Evolutionary conservation across 1,284 basidiomycete species (phyloP).

Genomic region (Trametes pubescens): DNA sequence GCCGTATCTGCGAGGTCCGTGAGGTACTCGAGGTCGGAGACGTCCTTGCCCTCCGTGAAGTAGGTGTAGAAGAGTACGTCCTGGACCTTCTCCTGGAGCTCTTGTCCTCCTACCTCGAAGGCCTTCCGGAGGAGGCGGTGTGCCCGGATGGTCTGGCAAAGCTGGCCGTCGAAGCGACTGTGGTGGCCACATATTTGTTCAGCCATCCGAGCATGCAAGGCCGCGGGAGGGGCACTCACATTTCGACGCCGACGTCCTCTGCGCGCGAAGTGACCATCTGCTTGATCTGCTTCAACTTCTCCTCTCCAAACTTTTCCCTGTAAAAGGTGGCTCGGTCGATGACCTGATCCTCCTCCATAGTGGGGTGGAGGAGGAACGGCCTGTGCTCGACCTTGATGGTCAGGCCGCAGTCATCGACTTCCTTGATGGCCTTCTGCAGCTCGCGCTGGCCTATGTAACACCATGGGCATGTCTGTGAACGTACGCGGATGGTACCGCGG

Average conservation of each 20-base stretch:
- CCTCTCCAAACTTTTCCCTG: slow-evolving; percentile 63
- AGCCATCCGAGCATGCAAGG: background rate
- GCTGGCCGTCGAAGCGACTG: slow-evolving; percentile 62
- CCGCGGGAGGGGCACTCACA: slow-evolving; percentile 53
- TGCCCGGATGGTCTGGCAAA: slow-evolving; percentile 71
- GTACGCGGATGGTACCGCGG: background rate
- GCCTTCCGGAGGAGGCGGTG: slow-evolving; percentile 82
- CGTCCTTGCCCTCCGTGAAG: slow-evolving; percentile 72
- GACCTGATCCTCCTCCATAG: slow-evolving; percentile 53
- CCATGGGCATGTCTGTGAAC: slow-evolving; percentile 69
- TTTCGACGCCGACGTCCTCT: slow-evolving; percentile 65
- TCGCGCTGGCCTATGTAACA: slow-evolving; percentile 81
- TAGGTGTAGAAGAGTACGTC: slow-evolving; percentile 71
- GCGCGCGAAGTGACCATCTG: slow-evolving; percentile 60
- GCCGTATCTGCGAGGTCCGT: slow-evolving; percentile 65
- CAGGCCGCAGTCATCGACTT: slow-evolving; percentile 67
- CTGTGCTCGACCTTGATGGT: slow-evolving; percentile 78
- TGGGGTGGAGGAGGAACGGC: slow-evolving; percentile 72
- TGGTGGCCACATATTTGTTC: background rate
- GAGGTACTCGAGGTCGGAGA: slow-evolving; percentile 65
- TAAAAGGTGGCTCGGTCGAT: slow-evolving; percentile 61
- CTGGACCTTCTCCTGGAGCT: slow-evolving; percentile 65
- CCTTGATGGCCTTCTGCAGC: slow-evolving; percentile 69
- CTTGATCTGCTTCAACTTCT: slow-evolving; percentile 58
- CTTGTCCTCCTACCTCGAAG: slow-evolving; percentile 69